phyloP scores from a whole-genome alignment of 805 yeast species.

The Saturnispora gosingensis region DNA sequence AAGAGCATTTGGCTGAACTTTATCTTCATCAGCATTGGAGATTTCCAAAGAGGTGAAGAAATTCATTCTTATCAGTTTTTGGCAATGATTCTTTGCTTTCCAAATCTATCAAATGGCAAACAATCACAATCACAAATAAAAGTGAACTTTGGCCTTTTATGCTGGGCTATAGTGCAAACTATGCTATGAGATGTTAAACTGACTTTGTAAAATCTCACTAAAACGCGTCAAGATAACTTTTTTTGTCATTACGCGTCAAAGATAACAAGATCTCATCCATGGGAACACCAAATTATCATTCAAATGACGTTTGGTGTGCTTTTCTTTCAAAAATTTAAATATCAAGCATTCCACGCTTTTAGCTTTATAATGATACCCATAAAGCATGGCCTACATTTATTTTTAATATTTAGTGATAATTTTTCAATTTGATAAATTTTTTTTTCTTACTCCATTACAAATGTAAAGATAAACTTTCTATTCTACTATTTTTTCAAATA shows the following conservation, averaged over 20 bases:
- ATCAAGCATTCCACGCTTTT: background rate
- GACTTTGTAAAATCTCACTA: background rate
- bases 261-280: background rate
- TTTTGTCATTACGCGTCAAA: background rate
- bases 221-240: background rate
- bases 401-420: background rate
- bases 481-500: background rate
- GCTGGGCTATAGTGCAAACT: background rate
- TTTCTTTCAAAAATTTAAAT: too few relatives aligned
- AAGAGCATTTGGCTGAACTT: background rate
- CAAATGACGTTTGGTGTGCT: background rate
- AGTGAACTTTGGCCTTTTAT: background rate
- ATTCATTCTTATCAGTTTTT: background rate
- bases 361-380: background rate
- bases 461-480: background rate
- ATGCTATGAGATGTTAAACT: background rate
- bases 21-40: background rate
- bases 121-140: background rate
- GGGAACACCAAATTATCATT: background rate
- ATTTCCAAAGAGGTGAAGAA: background rate
- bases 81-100: too few relatives aligned
- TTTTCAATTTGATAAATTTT: background rate
- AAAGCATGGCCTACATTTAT: background rate
- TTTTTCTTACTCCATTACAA: background rate
- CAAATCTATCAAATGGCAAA: too few relatives aligned